Base-by-base conservation (phyloP, 176 grass and related monocot species). In the Puccinellia tenuiflora region DNA sequence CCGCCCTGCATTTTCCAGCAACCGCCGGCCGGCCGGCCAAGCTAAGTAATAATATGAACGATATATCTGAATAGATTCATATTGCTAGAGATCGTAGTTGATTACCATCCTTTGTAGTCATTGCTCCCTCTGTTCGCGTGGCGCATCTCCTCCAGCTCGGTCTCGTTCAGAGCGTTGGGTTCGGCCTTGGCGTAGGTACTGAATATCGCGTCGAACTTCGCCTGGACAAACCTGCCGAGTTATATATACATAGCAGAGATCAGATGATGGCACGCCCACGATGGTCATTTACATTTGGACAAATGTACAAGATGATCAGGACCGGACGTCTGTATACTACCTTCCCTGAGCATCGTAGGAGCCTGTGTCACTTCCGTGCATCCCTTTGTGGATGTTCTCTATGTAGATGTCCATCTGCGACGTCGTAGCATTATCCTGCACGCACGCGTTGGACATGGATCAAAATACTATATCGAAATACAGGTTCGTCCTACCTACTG, bases 181-280 rank as follows among this genome's bases (percentile, higher is more conserved):
- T 76, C 79, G 0, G 78, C 84, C 45, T 89, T 88, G 5, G 83
- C 91, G 80, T 94, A 68, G 76, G 88, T 87, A 66, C 65, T 38
- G 80, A 99, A 99, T 56, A 94, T 94, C 59, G 89, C 89, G 4
- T 93, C 83, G 7, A 98, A 85, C 28, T 92, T 93, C 4, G 69
- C 80, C 14, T 83, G 63, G 21, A 90, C 89, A 63, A 96, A 99
- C 77, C 92, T 98, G 63, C 5, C 25, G n/a, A 26, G n/a, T 14
- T n/a, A n/a, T n/a, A 20, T 42, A 1, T 21, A 22, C 42, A 16
- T 21, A 63, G 14, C 26, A 17, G 5, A 30, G 13, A 63, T 59
- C 9, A 46, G 9, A 28, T 3, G 14, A 16, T 63, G 26, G 5
- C 28, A 18, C 28, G 59, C 31, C 3, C 5, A 3, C 6, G 15